Evolutionary conservation across 2,329 filamentous ascomycete genomes (phyloP), one percentile per base, ranked within the genome.

Genomic region (Hypoxylon sp.): DNA sequence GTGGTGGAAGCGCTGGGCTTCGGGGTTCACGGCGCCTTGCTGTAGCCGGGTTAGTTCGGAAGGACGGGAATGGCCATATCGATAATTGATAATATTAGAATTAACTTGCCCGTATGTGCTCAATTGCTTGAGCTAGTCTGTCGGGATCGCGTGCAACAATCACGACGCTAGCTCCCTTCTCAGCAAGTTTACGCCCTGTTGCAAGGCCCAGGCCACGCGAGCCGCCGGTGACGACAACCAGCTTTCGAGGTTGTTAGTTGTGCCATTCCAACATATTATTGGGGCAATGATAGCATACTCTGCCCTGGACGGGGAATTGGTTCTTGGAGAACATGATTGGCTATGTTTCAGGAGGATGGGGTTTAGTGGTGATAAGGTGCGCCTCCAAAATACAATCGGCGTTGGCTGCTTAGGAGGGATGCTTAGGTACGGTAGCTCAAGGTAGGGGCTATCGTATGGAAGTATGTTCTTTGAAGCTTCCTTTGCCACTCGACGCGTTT

Each of bases 171-270:
- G 91, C 91, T 55, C 91, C 91, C 78, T 89, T 90, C 44, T 83
- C 80, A 3, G 91, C 85, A 19, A 93, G 84, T 51, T 91, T 82
- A 52, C 85, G 83, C 1, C 85, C 91, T 24, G 89, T 82, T 37
- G 84, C 86, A 72, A 86, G 85, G 37, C 91, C 91, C 86, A 92
- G 89, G 59, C 91, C 91, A 73, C 91, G 88, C 1, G 91, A 93
- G 35, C 87, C 90, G 50, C 91, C 91, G 0, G 91, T 93, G 58
- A 93, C 83, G 44, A 93, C 78, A 7, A 91, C 85, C 1, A 90
- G 92, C 90, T 92, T 71, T 19, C 35, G 53, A 47, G 39, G 37
- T 35, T 52, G 48, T 59, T 15, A 65, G 48, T 17, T 29, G n/a
- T 8, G 7, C 21, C 27, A 2, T 15, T 56, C 64, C 6, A 37